A percentile compares a stretch with the other conserved stretches of the same genome.
Conservation (phyloP, 345 rosid species). For the Sapria himalayana region DNA sequence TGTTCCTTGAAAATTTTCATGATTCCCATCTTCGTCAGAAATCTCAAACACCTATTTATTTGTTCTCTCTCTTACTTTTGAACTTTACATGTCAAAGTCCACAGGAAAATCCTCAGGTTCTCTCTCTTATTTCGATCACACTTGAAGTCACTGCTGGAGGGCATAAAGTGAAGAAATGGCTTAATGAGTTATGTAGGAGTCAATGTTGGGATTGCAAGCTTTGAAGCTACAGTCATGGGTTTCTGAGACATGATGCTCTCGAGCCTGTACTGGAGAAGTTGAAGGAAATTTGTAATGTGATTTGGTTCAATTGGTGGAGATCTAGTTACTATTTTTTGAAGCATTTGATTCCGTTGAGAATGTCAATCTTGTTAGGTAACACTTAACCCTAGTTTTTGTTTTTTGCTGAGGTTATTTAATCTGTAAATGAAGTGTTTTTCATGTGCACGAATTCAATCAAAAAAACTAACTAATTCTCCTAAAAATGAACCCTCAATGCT, state of each 20-base stretch:
- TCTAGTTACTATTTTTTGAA: slow-evolving; percentile 62
- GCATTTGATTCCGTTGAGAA: slow-evolving; percentile 81
- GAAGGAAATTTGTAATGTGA: slow-evolving; percentile 87
- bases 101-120: slow-evolving; percentile 73
- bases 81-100: slow-evolving; percentile 69
- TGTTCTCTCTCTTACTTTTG: slow-evolving; percentile 85
- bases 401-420: not conserved
- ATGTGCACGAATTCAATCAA: too few species aligned
- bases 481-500: too few species aligned
- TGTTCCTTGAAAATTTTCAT: too few species aligned
- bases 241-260: slow-evolving; percentile 60
- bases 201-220: slow-evolving; percentile 93
- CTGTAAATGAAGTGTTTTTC: too few species aligned
- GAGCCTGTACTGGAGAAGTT: slow-evolving; percentile 87
- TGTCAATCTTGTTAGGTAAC: slow-evolving; percentile 73
- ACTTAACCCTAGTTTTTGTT: not conserved
- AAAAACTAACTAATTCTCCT: too few species aligned
- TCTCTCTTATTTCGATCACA: slow-evolving; percentile 84
- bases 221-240: slow-evolving; percentile 89
- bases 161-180: slow-evolving; percentile 23
- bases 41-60: slow-evolving; percentile 53
- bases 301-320: slow-evolving; percentile 71
- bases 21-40: slow-evolving; percentile 63
- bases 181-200: slow-evolving; percentile 80
- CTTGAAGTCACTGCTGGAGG: slow-evolving; percentile 52